phyloP scores from a whole-genome alignment of 163 green algal species.

The Chloromonas sp. region DNA sequence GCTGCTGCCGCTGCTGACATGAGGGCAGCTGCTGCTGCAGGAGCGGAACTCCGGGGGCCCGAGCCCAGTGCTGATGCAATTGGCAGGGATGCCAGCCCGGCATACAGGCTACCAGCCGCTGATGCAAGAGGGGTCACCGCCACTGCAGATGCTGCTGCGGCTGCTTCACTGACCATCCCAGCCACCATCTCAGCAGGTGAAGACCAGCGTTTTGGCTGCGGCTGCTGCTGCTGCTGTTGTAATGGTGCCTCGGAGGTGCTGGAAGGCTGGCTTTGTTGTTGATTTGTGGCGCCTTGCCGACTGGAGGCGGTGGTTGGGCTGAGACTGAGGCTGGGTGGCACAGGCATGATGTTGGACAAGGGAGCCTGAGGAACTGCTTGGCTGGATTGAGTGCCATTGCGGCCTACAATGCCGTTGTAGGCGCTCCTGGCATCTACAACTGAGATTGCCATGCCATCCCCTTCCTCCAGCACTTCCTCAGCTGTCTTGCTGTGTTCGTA shows the following conservation, averaged over 20 bases:
- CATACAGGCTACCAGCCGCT: conserved; percentile 37
- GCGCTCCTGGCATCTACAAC: neutral
- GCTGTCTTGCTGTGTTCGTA: conserved; percentile 24
- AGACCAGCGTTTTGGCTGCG: neutral
- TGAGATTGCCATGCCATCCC: conserved; percentile 35
- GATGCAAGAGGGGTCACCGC: conserved; percentile 29
- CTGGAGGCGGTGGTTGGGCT: no score
- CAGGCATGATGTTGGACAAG: conserved; percentile 13
- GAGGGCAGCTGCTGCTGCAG: neutral
- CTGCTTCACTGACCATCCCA: conserved; percentile 37
- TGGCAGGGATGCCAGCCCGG: conserved; percentile 30
- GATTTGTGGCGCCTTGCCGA: neutral
- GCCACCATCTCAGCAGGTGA: conserved; percentile 35
- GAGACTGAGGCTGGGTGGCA: neutral
- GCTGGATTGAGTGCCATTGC: neutral
- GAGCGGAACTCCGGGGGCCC: conserved; percentile 2
- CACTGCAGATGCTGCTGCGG: conserved; percentile 26
- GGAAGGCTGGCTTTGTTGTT: neutral
- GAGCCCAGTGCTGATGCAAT: conserved; percentile 10
- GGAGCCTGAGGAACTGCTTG: neutral
- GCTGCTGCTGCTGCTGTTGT: conserved; percentile 8
- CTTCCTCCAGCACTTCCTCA: conserved; percentile 21
- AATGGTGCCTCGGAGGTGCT: neutral
- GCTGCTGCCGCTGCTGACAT: conserved; percentile 7
- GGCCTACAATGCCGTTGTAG: conserved; percentile 11